A percentile compares a stretch with the other conserved stretches of the same genome.
Evolutionary conservation across 116 monocot species (phyloP).

Genomic region (Papilionanthe hybrid): DNA sequence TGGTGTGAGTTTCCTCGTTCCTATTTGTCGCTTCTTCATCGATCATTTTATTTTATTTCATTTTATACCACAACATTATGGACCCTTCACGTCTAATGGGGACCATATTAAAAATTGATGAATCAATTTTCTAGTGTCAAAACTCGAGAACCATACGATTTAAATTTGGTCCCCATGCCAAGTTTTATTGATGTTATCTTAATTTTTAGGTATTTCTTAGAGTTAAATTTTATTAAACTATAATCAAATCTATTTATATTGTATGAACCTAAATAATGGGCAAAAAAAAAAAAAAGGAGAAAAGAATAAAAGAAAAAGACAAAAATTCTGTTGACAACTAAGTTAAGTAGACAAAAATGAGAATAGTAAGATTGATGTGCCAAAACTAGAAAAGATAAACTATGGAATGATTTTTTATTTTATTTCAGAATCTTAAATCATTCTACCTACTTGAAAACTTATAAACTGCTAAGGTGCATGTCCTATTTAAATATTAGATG

Average conservation of each 20-base stretch:
- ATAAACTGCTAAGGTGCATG: too few relatives aligned
- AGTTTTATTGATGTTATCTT: background rate
- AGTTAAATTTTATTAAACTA: background rate
- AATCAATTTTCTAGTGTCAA: background rate
- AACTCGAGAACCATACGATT: background rate
- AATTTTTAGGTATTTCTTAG: background rate
- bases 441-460: too few relatives aligned
- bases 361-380: too few relatives aligned
- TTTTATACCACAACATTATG: too few relatives aligned
- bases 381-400: background rate
- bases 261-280: background rate
- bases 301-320: too few relatives aligned
- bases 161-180: background rate
- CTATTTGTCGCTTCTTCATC: too few relatives aligned
- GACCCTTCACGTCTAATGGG: background rate
- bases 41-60: too few relatives aligned
- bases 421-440: too few relatives aligned
- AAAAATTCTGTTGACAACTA: too few relatives aligned
- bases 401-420: background rate
- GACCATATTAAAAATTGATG: background rate
- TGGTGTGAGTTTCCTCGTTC: too few relatives aligned
- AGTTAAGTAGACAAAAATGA: too few relatives aligned
- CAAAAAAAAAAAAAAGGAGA: background rate
- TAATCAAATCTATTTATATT: background rate
- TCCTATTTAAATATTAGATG: too few relatives aligned